Conservation (phyloP, 225 moss, liverwort and hornwort genomes). For the Climacium dendroides region DNA sequence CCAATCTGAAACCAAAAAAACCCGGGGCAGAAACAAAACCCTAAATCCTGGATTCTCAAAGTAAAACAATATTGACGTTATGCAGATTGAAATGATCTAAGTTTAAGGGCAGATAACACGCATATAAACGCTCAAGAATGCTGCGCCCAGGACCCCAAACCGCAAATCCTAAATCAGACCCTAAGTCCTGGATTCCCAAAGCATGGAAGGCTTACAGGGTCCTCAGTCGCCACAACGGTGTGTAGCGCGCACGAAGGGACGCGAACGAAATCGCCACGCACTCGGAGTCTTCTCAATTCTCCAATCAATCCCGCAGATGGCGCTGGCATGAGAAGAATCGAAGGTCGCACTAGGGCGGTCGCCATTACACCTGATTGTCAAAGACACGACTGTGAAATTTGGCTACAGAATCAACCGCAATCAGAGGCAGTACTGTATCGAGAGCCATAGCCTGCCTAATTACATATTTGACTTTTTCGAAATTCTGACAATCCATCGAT, state of each 20-base stretch:
- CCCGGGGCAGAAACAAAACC: not conserved
- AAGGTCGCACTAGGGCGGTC: constrained; percentile 12
- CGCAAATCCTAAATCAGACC: not conserved
- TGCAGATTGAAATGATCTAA: not conserved
- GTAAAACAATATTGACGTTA: not conserved
- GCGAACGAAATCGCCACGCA: not conserved
- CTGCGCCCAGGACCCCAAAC: not conserved
- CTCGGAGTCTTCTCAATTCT: not conserved
- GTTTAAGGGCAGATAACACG: not conserved
- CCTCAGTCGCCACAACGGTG: constrained; percentile 58
- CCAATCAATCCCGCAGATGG: not conserved
- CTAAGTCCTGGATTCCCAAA: not conserved
- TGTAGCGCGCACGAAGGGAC: constrained; percentile 25
- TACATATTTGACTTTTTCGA: not conserved
- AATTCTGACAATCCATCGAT: not conserved
- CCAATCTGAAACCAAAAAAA: constrained; percentile 14
- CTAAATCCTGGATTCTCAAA: not conserved
- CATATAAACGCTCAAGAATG: not conserved
- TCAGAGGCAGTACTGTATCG: not conserved
- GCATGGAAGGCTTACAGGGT: constrained; percentile 14
- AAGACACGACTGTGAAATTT: not conserved
- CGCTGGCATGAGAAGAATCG: constrained; percentile 2
- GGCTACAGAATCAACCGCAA: not conserved
- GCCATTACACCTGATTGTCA: constrained; percentile 14
- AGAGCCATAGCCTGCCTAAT: not conserved